phyloP scores from a whole-genome alignment of 2,329 filamentous ascomycete genomes.

The Nigrospora sphaerica region DNA sequence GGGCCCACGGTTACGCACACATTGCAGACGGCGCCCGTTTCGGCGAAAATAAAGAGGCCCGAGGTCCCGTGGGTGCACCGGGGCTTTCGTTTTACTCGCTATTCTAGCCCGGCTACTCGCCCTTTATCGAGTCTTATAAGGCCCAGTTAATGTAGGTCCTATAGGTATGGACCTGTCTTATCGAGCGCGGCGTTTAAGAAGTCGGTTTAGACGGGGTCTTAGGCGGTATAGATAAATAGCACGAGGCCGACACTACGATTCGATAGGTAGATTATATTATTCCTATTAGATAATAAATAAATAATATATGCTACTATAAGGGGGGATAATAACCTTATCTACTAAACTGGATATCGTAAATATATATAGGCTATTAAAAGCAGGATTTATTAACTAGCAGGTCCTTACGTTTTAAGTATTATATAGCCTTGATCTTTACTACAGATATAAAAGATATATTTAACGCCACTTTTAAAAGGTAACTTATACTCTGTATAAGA shows the following conservation, averaged over 20 bases:
- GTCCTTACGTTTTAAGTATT: no score
- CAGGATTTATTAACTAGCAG: no score
- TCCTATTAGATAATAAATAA: conserved; percentile 23
- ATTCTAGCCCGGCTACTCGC: conserved; percentile 10
- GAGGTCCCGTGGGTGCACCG: neutral
- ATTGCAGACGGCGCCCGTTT: neutral
- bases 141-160: conserved; percentile 17
- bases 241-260: conserved; percentile 18
- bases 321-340: no score
- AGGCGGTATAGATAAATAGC: conserved; percentile 20
- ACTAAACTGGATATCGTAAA: no score
- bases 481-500: no score
- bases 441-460: no score
- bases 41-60: neutral
- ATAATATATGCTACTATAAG: no score
- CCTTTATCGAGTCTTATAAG: conserved; percentile 7
- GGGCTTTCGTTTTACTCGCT: neutral
- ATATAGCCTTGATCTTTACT: no score
- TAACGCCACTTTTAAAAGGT: no score
- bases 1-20: neutral
- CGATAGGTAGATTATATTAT: conserved; percentile 6
- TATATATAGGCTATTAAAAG: no score
- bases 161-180: conserved; percentile 14
- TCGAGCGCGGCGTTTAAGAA: conserved; percentile 17
- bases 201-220: conserved; percentile 15